Base-by-base conservation (phyloP, 2,329 filamentous ascomycete species). In the Capronia coronata region DNA sequence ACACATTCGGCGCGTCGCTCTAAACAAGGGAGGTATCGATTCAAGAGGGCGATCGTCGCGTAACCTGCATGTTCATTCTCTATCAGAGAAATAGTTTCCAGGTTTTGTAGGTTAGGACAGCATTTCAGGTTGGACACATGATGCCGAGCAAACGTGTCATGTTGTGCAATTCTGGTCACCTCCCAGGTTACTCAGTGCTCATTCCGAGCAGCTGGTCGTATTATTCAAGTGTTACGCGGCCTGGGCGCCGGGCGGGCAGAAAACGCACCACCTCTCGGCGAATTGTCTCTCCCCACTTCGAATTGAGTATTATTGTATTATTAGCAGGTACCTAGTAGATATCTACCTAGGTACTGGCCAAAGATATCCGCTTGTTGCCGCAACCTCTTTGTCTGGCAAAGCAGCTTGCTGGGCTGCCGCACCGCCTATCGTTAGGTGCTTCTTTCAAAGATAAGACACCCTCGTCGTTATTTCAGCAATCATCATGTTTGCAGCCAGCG, bases 131-230 rank as follows among this genome's bases (percentile, higher is more conserved):
- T 42, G 19, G 14, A 32, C 30, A 27, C 35, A 16, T 29, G 3
- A 44, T 54, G 43, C 43, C 48, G 34, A 51, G 21, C 40, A 43
- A 50, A 50, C 41, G 43, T 48, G 44, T 55, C 53, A 55, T 41
- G 53, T 55, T 30, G 49, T 50, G 49, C 53, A 48, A 48, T 49
- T 42, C 23, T 38, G 43, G 47, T 43, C 47, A 21, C 16, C 29
- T 52, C 14, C 53, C 42, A 49, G 16, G 49, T 48, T 48, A 45
- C 49, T 47, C 39, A 29, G 46, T 43, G 40, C 49, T 46, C 27
- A 44, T 41, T 48, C 53, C 53, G 49, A 49, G 38, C 22, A 35
- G 18, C 19, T 37, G 34, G 34, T 18, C 9, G 5, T 27, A 10
- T 27, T 5, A 27, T 14, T 3, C 13, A 21, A n/a, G 14, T 19